phyloP scores from a whole-genome alignment of 225 moss, liverwort and hornwort species.

The Climacium dendroides region DNA sequence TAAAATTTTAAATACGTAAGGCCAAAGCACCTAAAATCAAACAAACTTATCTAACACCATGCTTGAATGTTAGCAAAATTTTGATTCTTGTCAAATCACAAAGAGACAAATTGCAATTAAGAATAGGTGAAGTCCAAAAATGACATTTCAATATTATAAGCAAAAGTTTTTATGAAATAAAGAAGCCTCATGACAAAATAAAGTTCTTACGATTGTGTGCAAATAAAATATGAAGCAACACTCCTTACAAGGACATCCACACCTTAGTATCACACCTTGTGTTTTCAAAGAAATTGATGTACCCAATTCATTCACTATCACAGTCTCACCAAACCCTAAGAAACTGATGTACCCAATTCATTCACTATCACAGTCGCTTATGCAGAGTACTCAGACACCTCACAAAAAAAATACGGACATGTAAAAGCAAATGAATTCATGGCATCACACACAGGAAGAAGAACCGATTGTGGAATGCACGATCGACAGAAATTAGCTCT shows the following conservation, averaged over 20 bases:
- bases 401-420: neutral
- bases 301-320: neutral
- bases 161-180: neutral
- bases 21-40: neutral
- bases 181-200: too few species aligned
- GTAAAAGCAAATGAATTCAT: neutral
- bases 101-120: neutral
- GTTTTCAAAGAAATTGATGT: neutral
- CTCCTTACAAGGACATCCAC: neutral
- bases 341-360: neutral
- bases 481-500: neutral
- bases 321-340: neutral
- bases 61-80: neutral
- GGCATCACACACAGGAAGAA: neutral
- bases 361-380: neutral
- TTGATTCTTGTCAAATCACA: neutral
- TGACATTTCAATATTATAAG: neutral
- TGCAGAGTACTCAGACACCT: neutral
- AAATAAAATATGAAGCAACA: neutral
- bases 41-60: neutral
- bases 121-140: neutral
- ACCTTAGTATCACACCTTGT: neutral
- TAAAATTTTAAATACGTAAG: neutral
- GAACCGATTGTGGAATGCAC: neutral
- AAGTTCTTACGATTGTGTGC: too few species aligned